phyloP scores from a whole-genome alignment of 2,329 filamentous ascomycete genomes.

The Didymella segeticola region DNA sequence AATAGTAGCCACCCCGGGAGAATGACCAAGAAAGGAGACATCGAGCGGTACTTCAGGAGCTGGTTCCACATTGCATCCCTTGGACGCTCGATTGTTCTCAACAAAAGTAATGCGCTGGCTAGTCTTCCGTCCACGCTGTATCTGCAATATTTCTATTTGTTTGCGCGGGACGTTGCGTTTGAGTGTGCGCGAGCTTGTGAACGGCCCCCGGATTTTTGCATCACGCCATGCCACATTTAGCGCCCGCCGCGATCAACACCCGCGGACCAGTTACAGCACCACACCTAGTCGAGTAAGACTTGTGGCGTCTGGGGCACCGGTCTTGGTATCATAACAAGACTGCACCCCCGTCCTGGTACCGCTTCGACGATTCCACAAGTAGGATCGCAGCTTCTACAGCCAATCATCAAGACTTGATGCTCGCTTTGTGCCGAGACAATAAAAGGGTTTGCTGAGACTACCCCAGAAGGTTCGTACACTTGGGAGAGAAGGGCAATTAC shows the following conservation, averaged over 20 bases:
- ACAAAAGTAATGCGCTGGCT: too few relatives aligned
- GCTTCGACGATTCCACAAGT: slow-evolving; percentile 23
- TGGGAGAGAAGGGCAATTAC: slow-evolving; percentile 27
- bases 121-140: too few relatives aligned
- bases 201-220: slow-evolving; percentile 32
- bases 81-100: too few relatives aligned
- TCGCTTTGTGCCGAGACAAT: slow-evolving; percentile 30
- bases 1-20: slow-evolving; percentile 22
- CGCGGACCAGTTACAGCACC: slow-evolving; percentile 18
- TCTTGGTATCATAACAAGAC: slow-evolving; percentile 31
- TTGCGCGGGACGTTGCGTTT: slow-evolving; percentile 4
- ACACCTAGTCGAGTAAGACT: slow-evolving; percentile 26
- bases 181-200: slow-evolving; percentile 9
- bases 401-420: slow-evolving; percentile 21
- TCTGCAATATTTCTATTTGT: background rate
- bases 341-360: slow-evolving; percentile 24
- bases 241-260: slow-evolving; percentile 31
- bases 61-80: slow-evolving; percentile 1
- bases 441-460: slow-evolving; percentile 16
- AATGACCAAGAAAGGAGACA: slow-evolving; percentile 31
- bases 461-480: slow-evolving; percentile 8
- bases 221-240: slow-evolving; percentile 25
- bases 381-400: slow-evolving; percentile 22
- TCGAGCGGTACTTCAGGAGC: slow-evolving; percentile 24
- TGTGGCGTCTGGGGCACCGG: slow-evolving; percentile 27